Base-by-base conservation (phyloP, 2,329 filamentous ascomycete genomes). In the Tothia fuscella region DNA sequence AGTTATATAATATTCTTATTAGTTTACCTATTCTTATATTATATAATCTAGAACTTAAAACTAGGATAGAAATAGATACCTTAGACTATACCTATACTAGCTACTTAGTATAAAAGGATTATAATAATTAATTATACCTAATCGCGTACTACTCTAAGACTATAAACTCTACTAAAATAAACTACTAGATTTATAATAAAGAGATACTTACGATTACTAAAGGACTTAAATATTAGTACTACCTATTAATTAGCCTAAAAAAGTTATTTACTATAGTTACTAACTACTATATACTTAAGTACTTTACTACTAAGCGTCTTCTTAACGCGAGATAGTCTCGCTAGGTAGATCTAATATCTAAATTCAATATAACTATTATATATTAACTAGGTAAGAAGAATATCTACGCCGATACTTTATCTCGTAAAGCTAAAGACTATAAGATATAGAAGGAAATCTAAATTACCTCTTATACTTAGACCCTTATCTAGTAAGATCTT, bases 181-280 rank as follows among this genome's bases (percentile, higher is more conserved):
- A 60, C 43, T 61, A 61, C 45, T 32, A 56, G 10, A 59, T 60
- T 10, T 48, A 61, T 35, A 46, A 62, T 39, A 61, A 61, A 41
- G 56, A 61, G 49, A 47, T 63, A 0, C 32, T 62, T 3, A 54
- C 55, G 3, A 55, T 63, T 22, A 41, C 62, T 2, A 17, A 40
- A 10, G 30, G 28, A 13, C 48, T 60, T 9, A 36, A 56, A 39
- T 38, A 52, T 40, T 59, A 45, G 51, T 6, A 46, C 29, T 20
- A 47, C 19, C 43, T 53, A 19, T 41, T 56, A 6, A 33, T 50
- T 41, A 38, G 44, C 9, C 13, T 32, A 35, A 14, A 38, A 31
- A 5, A 47, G 7, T 40, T 32, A 16, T 38, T 52, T 10, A 40
- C 45, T 12, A 48, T 60, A 2, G 36, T 53, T 21, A 51, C 48